Percentiles rank a stretch among this genome's conserved stretches.
Evolutionary conservation across 2,329 filamentous ascomycete genomes (phyloP).

Genomic region (Colletotrichum melonis): DNA sequence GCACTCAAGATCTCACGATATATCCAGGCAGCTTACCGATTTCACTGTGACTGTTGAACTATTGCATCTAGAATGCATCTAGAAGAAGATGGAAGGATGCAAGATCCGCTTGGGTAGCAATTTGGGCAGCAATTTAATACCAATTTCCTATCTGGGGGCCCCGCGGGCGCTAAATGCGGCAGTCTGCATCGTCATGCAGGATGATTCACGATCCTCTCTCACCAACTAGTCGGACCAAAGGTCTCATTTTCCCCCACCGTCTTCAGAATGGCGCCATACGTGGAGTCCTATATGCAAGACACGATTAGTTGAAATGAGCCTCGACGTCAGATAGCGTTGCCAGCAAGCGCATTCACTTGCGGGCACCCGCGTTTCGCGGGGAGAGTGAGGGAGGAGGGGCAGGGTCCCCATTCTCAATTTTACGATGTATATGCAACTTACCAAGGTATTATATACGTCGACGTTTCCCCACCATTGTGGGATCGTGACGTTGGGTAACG

Average conservation of each 20-base stretch:
- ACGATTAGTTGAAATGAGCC: background rate
- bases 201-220: constrained; percentile 26
- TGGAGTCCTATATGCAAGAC: constrained; percentile 38
- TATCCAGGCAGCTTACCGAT: background rate
- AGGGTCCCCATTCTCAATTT: background rate
- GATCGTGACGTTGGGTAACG: constrained; percentile 48
- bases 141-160: background rate
- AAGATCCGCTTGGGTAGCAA: constrained; percentile 19
- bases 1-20: background rate
- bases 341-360: background rate
- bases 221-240: constrained; percentile 49
- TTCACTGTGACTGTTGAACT: background rate
- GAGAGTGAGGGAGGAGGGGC: background rate
- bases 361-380: background rate
- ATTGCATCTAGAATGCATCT: background rate
- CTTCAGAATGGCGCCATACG: constrained; percentile 38
- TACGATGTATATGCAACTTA: background rate
- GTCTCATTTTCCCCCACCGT: constrained; percentile 39
- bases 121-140: constrained; percentile 27
- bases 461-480: constrained; percentile 66
- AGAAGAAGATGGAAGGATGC: background rate
- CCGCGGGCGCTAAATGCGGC: constrained; percentile 21
- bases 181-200: constrained; percentile 21
- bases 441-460: constrained; percentile 48
- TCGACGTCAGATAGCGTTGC: background rate